Base-by-base conservation (phyloP, 2,329 filamentous ascomycete genomes). In the Aspergillus niger region DNA sequence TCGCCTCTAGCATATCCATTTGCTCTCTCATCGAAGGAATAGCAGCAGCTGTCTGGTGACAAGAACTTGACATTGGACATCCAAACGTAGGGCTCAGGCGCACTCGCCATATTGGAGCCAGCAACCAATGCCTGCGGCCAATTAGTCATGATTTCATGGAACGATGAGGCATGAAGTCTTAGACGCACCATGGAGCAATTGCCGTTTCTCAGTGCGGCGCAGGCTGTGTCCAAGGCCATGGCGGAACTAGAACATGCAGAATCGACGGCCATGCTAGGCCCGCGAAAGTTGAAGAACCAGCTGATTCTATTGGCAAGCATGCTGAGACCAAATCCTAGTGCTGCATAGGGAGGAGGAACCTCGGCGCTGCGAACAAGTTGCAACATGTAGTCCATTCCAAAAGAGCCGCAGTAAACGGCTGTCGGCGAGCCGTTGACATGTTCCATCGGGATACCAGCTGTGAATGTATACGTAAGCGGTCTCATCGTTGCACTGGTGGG, bases 1-100 rank as follows among this genome's bases (percentile, higher is more conserved):
- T 77, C 72, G 3, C 69, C 76, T 4, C 74, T 59, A 7, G 61
- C 72, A 60, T 72, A 74, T 3, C 76, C 72, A 51, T 75, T 62
- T 0, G 72, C 71, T 0, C 59, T 57, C 10, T 61, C 66, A 61
- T 65, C 65, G 53, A 75, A 74, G 1, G 67, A 67, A 10, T 68
- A 65, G 53, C 67, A 70, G 3, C 32, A 38, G n/a, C 70, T 73
- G 0, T 67, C 65, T 0, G 70, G 66, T 1, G 74, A 76, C 2
- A 81, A 63, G 0, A 78, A 20, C 13, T 22, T 22, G n/a, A 17
- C 30, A 5, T 53, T 32, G 17, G 50, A 53, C 20, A 36, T 11
- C 26, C 32, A 17, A 8, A 17, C 17, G 8, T 17, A 17, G 4
- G 22, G 22, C n/a, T 53, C 36, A 30, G 50, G 50, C 13, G 15